A percentile compares a stretch with the other conserved stretches of the same genome.
Evolutionary conservation across 306 rosid species (phyloP).

Genomic region (Canavalia gladiata): DNA sequence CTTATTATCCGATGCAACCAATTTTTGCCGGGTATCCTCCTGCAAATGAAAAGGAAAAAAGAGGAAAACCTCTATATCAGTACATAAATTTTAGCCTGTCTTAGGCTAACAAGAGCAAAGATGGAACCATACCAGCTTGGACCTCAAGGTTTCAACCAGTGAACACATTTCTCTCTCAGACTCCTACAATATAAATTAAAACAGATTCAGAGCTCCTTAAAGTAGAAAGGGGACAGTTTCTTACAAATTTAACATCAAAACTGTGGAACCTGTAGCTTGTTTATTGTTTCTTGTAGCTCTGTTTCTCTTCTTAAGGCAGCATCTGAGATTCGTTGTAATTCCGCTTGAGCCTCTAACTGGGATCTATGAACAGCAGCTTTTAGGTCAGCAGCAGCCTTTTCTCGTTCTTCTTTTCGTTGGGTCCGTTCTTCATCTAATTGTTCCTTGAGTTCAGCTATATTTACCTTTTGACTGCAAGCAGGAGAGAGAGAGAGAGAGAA

Average conservation of each 20-base stretch:
- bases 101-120: constrained; percentile 39
- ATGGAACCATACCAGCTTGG: constrained; percentile 75
- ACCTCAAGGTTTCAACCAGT: constrained; percentile 83
- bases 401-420: constrained; percentile 87
- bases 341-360: constrained; percentile 88
- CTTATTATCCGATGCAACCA: constrained; percentile 82
- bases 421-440: constrained; percentile 81
- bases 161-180: constrained; percentile 76
- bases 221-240: constrained; percentile 35
- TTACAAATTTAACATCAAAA: constrained; percentile 32
- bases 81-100: neutral
- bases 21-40: constrained; percentile 89
- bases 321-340: constrained; percentile 72
- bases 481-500: constrained; percentile 1
- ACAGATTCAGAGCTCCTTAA: constrained; percentile 33
- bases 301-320: constrained; percentile 73
- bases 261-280: constrained; percentile 79
- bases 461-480: constrained; percentile 78
- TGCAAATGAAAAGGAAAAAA: constrained; percentile 57
- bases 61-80: constrained; percentile 16
- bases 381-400: constrained; percentile 84
- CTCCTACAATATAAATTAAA: constrained; percentile 66
- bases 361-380: constrained; percentile 85
- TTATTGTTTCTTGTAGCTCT: constrained; percentile 80
- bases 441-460: constrained; percentile 76